Evolutionary conservation across 257 asterid species (phyloP), one percentile per base, ranked within the genome.

Genomic region (Lycium ferocissimum): DNA sequence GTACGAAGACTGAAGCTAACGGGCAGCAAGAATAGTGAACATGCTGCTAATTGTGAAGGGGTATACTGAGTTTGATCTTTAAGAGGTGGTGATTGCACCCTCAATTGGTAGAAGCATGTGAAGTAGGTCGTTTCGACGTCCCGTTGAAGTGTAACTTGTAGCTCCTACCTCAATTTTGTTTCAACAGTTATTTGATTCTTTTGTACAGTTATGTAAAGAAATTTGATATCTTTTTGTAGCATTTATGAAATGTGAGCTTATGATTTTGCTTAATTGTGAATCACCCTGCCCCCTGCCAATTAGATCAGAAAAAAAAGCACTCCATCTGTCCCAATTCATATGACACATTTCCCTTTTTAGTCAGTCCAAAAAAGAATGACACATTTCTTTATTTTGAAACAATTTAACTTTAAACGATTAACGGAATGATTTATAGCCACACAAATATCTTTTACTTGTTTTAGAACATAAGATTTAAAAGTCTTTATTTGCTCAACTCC

Each of bases 11-110:
- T 49, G 86, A 87, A 22, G 59, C 83, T 37, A 87, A 85, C 35
- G 89, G 88, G 84, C 82, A 67, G 33, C 87, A 72, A 78, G 82
- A 72, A 72, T 87, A 73, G 66, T 54, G 67, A 35, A 18, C 17
- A 51, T 4, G 85, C 14, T 35, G 13, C 85, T 18, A 17, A 83
- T 15, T 26, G 33, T 26, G 33, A 47, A 62, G 43, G 51, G 1
- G 79, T 9, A 40, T 49, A 43, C 56, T 7, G 72, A 72, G 43
- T 14, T 33, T 58, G 79, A 66, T 72, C 57, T n/a, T 26, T 61
- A 73, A 38, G 49, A 59, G 35, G 40, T 51, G 81, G 15, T 85
- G 57, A 57, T 70, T 67, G 47, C 80, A 71, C 35, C 73, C 49
- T 20, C 70, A 53, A 15, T 18, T 37, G 75, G 70, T 71, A 70